Base-by-base conservation (phyloP, 202 grass and related monocot genomes). In the Schoenoplectus triqueter region DNA sequence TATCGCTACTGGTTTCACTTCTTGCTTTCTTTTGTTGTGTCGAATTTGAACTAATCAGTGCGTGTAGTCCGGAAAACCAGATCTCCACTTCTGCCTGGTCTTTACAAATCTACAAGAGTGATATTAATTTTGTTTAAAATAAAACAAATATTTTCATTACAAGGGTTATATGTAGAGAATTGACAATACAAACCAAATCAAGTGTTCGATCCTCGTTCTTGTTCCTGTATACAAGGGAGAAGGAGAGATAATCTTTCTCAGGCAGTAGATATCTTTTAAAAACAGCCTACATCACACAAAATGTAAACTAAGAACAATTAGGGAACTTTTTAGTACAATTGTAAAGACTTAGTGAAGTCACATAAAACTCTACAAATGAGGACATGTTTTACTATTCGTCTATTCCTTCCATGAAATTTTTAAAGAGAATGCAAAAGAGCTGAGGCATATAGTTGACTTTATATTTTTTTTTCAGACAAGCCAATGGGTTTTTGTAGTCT, bases 11-110 rank as follows among this genome's bases (percentile, higher is more conserved):
- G 61, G 68, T 87, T 77, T 86, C 88, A 81, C 18, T 78, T 46
- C 39, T 82, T 81, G 86, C 69, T 90, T 86, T 86, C 86, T 67
- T 84, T 67, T 3, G 89, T 70, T 79, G 81, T 41, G 48, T 71
- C 44, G 81, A 83, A 69, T 70, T 83, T 85, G 89, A 86, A 49
- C 66, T 92, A 83, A 94, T 90, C 63, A 94, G 79, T 85, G 88
- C 39, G 60, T 90, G 86, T 86, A 94, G 87, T 61, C 89, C 89
- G 45, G 86, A 89, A 92, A 94, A 87, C 92, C 92, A 97, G 78
- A 92, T 87, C 85, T 97, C 90, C 77, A 94, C 80, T 82, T 97
- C 95, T 72, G 78, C 78, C 93, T 97, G 95, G 88, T 97, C 95
- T 85, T 93, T 97, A 89, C 92, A 97, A 97, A 97, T 89, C 92